These are phyloP conservation scores for Saccharomycodes ludwigii DNA, from an alignment of 805 yeast species.

Conservation along the genomic window DNA sequence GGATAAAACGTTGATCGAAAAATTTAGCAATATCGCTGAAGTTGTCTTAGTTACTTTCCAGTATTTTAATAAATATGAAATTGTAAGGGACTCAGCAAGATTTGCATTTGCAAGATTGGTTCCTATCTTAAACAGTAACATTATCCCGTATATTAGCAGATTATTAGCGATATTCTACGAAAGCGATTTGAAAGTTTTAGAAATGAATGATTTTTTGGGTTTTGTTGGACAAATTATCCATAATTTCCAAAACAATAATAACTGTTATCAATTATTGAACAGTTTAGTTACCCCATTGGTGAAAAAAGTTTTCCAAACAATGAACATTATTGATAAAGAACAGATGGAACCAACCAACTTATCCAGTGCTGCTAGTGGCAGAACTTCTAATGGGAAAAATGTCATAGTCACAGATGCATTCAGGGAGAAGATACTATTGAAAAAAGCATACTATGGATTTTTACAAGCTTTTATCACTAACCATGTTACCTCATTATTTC, in stretches of 20 bases:
- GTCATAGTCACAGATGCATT: slow-evolving; percentile 44
- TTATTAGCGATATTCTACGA: slow-evolving; percentile 55
- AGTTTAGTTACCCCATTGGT: slow-evolving; percentile 66
- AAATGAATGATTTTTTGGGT: slow-evolving; percentile 68
- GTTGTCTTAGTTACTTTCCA: slow-evolving; percentile 78
- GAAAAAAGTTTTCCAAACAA: slow-evolving; percentile 42
- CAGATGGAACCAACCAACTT: slow-evolving; percentile 15
- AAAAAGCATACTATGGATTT: slow-evolving; percentile 58
- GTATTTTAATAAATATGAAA: slow-evolving; percentile 49
- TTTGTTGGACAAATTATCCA: slow-evolving; percentile 85
- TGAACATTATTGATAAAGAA: slow-evolving; percentile 33
- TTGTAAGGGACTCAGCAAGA: slow-evolving; percentile 74
- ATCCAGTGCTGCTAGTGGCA: slow-evolving; percentile 4
- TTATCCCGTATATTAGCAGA: slow-evolving; percentile 48
- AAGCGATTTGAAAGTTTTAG: slow-evolving; percentile 44
- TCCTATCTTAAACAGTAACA: slow-evolving; percentile 47
- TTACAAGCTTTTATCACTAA: slow-evolving; percentile 62
- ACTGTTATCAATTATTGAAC: slow-evolving; percentile 61
- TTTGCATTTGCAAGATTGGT: slow-evolving; percentile 81
- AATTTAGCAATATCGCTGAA: slow-evolving; percentile 60
- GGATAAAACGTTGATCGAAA: slow-evolving; percentile 26
- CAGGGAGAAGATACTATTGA: slow-evolving; percentile 53
- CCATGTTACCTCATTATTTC: slow-evolving; percentile 64
- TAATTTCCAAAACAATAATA: slow-evolving; percentile 51
- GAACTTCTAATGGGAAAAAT: slow-evolving; percentile 11